A percentile compares a stretch with the other conserved stretches of the same genome.
Conservation (phyloP, 805 yeast species). For the Teunomyces stri region DNA sequence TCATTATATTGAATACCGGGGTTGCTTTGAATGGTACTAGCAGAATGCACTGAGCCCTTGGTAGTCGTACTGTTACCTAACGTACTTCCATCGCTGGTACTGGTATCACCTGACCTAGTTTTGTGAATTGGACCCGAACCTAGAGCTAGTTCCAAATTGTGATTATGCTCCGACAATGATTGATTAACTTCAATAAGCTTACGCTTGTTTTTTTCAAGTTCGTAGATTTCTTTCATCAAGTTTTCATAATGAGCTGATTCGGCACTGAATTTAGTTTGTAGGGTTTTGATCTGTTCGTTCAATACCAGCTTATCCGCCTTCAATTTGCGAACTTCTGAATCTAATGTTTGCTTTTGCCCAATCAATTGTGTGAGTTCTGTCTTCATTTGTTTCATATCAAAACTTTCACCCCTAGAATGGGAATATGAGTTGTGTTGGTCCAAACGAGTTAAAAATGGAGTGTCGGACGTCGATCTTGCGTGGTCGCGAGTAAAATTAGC, state of each 20-base stretch:
- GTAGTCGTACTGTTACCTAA: not conserved
- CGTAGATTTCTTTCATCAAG: constrained; percentile 50
- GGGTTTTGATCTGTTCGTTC: constrained; percentile 36
- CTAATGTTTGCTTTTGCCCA: constrained; percentile 18
- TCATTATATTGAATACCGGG: constrained; percentile 12
- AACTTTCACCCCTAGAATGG: constrained; percentile 23
- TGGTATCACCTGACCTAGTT: constrained; percentile 3
- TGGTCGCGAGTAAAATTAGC: constrained; percentile 23
- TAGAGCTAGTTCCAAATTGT: constrained; percentile 11
- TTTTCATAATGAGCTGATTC: constrained; percentile 43
- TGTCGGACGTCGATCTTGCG: constrained; percentile 44
- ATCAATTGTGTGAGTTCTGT: constrained; percentile 40
- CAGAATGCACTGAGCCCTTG: not conserved
- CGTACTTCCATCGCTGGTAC: not conserved
- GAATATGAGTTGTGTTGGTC: constrained; percentile 11
- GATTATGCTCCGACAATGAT: constrained; percentile 21
- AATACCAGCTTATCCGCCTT: constrained; percentile 24
- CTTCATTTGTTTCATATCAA: constrained; percentile 36
- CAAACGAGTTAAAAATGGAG: constrained; percentile 24
- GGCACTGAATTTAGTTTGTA: constrained; percentile 40
- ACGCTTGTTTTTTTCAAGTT: constrained; percentile 46
- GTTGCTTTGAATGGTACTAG: not conserved
- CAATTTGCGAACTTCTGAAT: constrained; percentile 25
- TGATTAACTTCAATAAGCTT: constrained; percentile 34
- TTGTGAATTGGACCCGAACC: constrained; percentile 2